phyloP scores from a whole-genome alignment of 352 stramenopile genomes.

The Phytophthora cactorum region DNA sequence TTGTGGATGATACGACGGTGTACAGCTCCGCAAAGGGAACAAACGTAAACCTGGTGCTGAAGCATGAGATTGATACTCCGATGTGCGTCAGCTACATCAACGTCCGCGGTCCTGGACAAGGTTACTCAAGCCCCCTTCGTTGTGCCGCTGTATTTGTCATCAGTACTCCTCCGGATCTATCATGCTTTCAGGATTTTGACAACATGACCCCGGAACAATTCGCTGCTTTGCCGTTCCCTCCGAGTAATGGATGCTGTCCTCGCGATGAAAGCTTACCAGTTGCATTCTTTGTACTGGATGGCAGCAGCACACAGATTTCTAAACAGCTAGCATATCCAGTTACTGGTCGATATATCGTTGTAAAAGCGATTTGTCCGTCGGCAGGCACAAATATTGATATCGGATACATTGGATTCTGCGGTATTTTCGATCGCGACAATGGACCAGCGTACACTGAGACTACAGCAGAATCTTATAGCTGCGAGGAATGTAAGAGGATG shows the following conservation, averaged over 20 bases:
- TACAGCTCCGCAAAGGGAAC: constrained; percentile 77
- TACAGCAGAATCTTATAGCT: constrained; percentile 43
- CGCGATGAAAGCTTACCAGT: constrained; percentile 73
- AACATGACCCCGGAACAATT: constrained; percentile 82
- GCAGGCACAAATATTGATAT: constrained; percentile 85
- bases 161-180: constrained; percentile 62
- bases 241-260: constrained; percentile 48
- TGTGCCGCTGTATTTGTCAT: constrained; percentile 75
- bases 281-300: constrained; percentile 82
- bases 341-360: constrained; percentile 76
- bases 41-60: constrained; percentile 85
- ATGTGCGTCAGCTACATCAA: constrained; percentile 82
- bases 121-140: constrained; percentile 80
- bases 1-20: constrained; percentile 81
- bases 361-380: constrained; percentile 77
- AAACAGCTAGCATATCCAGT: constrained; percentile 77
- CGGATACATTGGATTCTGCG: constrained; percentile 82
- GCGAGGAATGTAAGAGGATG: constrained; percentile 68
- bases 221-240: constrained; percentile 70
- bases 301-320: constrained; percentile 74
- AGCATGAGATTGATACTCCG: constrained; percentile 79
- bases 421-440: constrained; percentile 82
- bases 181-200: constrained; percentile 61
- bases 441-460: constrained; percentile 80
- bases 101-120: constrained; percentile 72